Base-by-base conservation (phyloP, 805 yeast genomes). In the Priceomyces castillae region DNA sequence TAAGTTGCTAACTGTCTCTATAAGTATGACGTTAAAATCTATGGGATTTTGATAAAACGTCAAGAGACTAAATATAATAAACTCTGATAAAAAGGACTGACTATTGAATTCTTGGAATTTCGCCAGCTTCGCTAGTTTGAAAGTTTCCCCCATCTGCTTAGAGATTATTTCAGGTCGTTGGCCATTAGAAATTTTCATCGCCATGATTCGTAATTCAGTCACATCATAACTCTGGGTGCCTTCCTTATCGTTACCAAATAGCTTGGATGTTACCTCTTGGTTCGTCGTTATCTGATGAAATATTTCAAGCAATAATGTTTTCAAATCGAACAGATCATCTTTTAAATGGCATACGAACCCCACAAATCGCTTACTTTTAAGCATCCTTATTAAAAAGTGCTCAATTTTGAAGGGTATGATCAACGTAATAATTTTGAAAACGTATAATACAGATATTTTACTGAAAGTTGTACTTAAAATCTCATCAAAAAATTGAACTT, bases 11-110 rank as follows among this genome's bases (percentile, higher is more conserved):
- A 57, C 37, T 9, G 52, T 20, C 10, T 40, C 23, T 15, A 53
- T 39, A 11, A 57, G 38, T 1, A 36, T 10, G 6, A 30, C 6
- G 37, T 56, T 59, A 7, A 37, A 25, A 5, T 41, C 42, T 3
- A 37, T 23, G 2, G 26, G 28, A 36, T 57, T 60, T 30, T 46
- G 44, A 48, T 57, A 60, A 38, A 53, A 56, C 16, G 26, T 42
- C 25, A 39, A 40, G 9, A 44, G 44, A 38, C 19, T 22, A 18
- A 6, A 23, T 14, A 25, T 33, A 19, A 40, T 37, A 26, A 43
- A 41, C 16, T 44, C 18, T 10, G 40, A 36, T n/a, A 23, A 11
- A 3, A 34, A 7, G 4, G 16, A 17, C 2, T 10, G 7, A 30
- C 7, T 23, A 15, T 30, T 16, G 7, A 41, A 25, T 22, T 25